Conservation (phyloP, 1,139 yeast species). For the Suhomyces guaymorum region DNA sequence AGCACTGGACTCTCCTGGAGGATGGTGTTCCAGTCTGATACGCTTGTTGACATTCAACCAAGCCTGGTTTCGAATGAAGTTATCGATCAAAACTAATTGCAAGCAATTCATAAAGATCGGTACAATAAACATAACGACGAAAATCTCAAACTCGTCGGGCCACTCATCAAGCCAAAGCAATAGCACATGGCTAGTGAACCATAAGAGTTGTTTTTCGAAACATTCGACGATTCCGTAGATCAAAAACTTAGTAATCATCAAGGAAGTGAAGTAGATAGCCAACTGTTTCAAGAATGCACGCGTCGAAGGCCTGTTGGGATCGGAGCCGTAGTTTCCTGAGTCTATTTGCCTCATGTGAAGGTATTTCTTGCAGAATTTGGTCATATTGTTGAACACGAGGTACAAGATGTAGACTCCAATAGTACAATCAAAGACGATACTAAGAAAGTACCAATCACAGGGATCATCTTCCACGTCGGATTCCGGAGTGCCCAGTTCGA, state of each 20-base stretch:
- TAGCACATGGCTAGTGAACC: constrained; percentile 48
- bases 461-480: constrained; percentile 46
- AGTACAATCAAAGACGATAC: constrained; percentile 86
- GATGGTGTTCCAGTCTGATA: constrained; percentile 17
- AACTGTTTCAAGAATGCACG: constrained; percentile 75
- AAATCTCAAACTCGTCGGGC: constrained; percentile 76
- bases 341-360: constrained; percentile 54
- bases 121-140: constrained; percentile 80
- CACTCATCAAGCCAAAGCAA: constrained; percentile 79
- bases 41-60: constrained; percentile 27
- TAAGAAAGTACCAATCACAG: constrained; percentile 90
- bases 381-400: constrained; percentile 48
- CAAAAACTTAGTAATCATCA: constrained; percentile 65
- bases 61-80: constrained; percentile 65
- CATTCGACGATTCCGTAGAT: constrained; percentile 41
- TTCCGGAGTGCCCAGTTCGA: constrained; percentile 6
- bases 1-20: constrained; percentile 18
- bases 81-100: constrained; percentile 84
- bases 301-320: constrained; percentile 59
- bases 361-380: constrained; percentile 41
- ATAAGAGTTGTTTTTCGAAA: constrained; percentile 41
- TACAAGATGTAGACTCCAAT: constrained; percentile 86
- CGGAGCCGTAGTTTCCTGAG: constrained; percentile 78
- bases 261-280: constrained; percentile 59
- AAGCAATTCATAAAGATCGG: constrained; percentile 81